Percentiles rank a stretch among this genome's conserved stretches.
Evolutionary conservation across 371 early-diverging fungal genomes (phyloP).

Genomic region (Haplosporangium sp.): DNA sequence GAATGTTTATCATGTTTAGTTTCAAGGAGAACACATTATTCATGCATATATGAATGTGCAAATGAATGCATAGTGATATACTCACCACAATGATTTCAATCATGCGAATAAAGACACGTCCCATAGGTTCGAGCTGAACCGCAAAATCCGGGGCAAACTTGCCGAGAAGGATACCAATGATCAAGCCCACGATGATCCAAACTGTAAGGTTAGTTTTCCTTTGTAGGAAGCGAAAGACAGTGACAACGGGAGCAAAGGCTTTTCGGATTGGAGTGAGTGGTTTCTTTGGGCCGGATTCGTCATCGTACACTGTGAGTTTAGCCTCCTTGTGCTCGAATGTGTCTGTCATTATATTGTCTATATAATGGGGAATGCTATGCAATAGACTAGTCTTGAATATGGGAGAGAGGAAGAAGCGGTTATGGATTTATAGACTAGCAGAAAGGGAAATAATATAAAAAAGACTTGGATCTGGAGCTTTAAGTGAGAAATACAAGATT

Average conservation of each 20-base stretch:
- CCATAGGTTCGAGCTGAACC: constrained; percentile 63
- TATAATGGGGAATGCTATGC: no score
- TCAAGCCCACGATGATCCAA: constrained; percentile 71
- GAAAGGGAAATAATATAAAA: neutral
- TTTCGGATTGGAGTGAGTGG: neutral
- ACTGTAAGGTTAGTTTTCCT: constrained; percentile 65
- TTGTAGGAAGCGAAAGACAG: constrained; percentile 53
- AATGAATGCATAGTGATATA: neutral
- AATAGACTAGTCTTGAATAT: no score
- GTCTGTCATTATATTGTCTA: neutral
- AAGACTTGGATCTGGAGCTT: no score
- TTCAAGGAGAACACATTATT: neutral
- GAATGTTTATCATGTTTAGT: no score
- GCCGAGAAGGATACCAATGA: constrained; percentile 75
- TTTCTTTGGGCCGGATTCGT: constrained; percentile 8
- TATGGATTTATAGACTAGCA: neutral
- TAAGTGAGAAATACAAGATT: no score
- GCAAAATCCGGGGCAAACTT: constrained; percentile 64
- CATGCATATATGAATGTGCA: no score
- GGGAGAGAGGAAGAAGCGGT: neutral
- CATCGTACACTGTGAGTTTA: neutral
- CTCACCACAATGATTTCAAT: constrained; percentile 72
- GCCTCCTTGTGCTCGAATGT: neutral
- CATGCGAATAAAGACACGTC: constrained; percentile 74
- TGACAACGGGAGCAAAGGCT: constrained; percentile 34